Base-by-base conservation (phyloP, 352 stramenopile genomes). In the Blastocystis sp. region DNA sequence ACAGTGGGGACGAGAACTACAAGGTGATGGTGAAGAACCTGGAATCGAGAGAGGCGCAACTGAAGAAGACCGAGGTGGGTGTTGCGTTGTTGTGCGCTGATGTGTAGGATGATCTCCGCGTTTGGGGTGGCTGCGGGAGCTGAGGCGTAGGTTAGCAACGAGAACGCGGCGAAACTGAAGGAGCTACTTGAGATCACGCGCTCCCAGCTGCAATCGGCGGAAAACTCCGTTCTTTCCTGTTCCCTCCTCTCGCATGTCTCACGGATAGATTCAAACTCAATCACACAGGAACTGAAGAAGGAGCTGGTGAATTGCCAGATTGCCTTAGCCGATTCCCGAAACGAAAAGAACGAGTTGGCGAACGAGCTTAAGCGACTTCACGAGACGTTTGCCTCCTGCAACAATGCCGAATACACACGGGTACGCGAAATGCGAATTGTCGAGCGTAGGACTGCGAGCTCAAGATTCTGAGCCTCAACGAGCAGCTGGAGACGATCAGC, bases 211-310 rank as follows among this genome's bases (percentile, higher is more conserved):
- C 24, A 62, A 12, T 66, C 74, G 2, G 21, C 50, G 24, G 74
- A 85, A 55, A 85, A 85, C n/a, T 85, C 74, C 35, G 55, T 85
- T 19, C 51, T 62, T 67, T 61, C 59, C n/a, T 59, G 74, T 85
- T 13, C 16, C 4, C 29, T 13, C 37, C 13, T 10, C 33, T 10
- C 13, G 0, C 12, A n/a, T 9, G 1, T 26, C 1, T 69, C 1
- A 70, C 33, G 39, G 55, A n/a, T 50, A 85, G 74, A 59, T 63
- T 29, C 60, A 1, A 55, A 85, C 16, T 61, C 74, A 4, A 69
- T 85, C 16, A 85, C 16, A 24, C 55, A 85, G 24, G 74, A 85
- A 37, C 51, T 85, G 29, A 67, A 69, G 29, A 50, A 29, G 2
- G 74, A 85, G 10, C 33, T 85, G 51, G 50, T n/a, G n/a, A 51